These are phyloP conservation scores for Boletus semigastroideus DNA, from an alignment of 1,284 basidiomycete genomes.

Conservation along the genomic window DNA sequence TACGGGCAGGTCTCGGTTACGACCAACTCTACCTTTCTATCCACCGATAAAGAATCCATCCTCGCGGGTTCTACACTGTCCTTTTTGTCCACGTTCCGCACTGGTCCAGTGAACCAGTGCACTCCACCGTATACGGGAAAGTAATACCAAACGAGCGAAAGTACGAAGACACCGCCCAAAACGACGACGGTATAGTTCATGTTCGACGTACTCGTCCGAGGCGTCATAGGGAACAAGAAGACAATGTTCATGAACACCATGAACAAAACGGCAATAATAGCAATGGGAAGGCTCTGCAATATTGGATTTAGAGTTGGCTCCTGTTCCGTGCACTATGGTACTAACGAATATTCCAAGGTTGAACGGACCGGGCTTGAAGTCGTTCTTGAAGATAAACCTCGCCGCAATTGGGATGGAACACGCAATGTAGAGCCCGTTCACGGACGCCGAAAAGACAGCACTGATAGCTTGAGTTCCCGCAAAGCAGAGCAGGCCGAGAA, in stretches of 20 bases:
- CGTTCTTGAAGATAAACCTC: conserved; percentile 26
- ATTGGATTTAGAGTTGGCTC: background rate
- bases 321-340: no score
- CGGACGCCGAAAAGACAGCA: conserved; percentile 30
- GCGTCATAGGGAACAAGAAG: conserved; percentile 27
- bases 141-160: conserved; percentile 29
- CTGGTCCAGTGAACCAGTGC: conserved; percentile 29
- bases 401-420: conserved; percentile 27
- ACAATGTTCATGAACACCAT: conserved; percentile 33
- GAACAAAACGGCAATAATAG: conserved; percentile 24
- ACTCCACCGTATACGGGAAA: conserved; percentile 29
- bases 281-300: conserved; percentile 23
- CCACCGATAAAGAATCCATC: background rate
- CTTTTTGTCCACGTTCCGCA: background rate
- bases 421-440: conserved; percentile 18
- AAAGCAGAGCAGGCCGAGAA: conserved; percentile 32
- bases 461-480: conserved; percentile 26
- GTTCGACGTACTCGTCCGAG: conserved; percentile 8
- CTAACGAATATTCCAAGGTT: conserved; percentile 32
- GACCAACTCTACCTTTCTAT: no score
- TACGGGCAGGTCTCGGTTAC: no score
- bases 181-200: conserved; percentile 36
- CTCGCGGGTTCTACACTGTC: background rate
- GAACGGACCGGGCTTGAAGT: conserved; percentile 35
- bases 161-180: conserved; percentile 23